Evolutionary conservation across 371 early-diverging fungal genomes (phyloP).

Genomic region (Circinella umbellata): DNA sequence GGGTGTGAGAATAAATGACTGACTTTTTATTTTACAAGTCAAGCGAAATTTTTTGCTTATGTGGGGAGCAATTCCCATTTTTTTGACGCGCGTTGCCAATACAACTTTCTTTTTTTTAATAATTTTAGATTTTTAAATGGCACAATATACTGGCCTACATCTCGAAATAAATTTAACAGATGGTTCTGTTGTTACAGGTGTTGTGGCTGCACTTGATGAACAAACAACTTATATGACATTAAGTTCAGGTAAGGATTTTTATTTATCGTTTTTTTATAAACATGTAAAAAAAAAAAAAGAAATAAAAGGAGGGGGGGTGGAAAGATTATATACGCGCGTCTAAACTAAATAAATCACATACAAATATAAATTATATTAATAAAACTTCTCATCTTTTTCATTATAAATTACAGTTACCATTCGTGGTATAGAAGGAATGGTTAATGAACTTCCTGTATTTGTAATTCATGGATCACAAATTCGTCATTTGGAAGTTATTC

Average conservation of each 20-base stretch:
- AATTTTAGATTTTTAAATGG: conserved; percentile 14
- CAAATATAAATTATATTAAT: no score
- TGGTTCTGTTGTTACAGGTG: conserved; percentile 19
- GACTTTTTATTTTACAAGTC: no score
- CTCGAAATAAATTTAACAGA: conserved; percentile 22
- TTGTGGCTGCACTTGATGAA: conserved; percentile 22
- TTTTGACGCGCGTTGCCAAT: no score
- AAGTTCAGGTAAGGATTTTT: conserved; percentile 22
- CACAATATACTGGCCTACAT: conserved; percentile 23
- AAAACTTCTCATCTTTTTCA: no score
- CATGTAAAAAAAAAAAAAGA: no score
- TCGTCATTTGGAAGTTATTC: not conserved
- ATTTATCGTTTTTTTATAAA: not conserved
- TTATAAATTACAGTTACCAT: not conserved
- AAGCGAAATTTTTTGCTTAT: no score
- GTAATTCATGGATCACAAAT: conserved; percentile 10
- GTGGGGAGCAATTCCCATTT: no score
- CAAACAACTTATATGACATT: conserved; percentile 15
- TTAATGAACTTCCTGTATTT: not conserved
- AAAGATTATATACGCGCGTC: not conserved
- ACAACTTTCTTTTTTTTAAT: no score
- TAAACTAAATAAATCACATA: no score
- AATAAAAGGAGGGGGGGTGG: no score
- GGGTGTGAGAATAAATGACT: no score
- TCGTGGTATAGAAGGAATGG: not conserved